Base-by-base conservation (phyloP, 139 green algal species). In the Volvox reticuliferus region DNA sequence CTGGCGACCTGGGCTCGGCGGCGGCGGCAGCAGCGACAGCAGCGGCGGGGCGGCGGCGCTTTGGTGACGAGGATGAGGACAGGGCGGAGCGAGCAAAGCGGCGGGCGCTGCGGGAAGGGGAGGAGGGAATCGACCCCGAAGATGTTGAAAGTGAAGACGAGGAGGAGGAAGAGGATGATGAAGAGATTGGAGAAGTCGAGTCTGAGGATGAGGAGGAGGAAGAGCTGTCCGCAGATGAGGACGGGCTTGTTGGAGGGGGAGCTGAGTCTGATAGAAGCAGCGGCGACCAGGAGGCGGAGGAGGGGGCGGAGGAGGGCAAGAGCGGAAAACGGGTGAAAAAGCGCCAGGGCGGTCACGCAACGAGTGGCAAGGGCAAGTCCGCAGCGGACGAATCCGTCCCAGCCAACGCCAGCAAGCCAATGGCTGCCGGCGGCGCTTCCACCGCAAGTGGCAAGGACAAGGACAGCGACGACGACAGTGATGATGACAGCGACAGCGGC, bases 21-120 rank as follows among this genome's bases (percentile, higher is more conserved):
- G 87, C 50, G 77, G 87, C 55, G 61, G 77, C 65, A 61, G 78
- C 78, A 32, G 78, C 37, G 78, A 68, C 78, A 44, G 37, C 37
- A 24, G 78, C 36, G 37, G 1, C 37, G 36, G 28, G 75, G 2
- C 75, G 75, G 14, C 75, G 33, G 30, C 75, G 75, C 32, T 55
- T 92, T 17, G 93, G 95, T 1, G 95, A 97, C 50, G 94, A 94
- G 21, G 93, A 92, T 1, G 94, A 94, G 6, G 93, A 93, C 0
- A 93, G 95, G 14, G 93, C 94, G 14, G 94, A 95, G 19, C 5
- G 76, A 61, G 32, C 3, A 93, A 94, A 13, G 94, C 95, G 16
- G 92, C 91, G 24, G 87, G 50, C 22, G 91, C 82, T 14, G 91
- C 24, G 81, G 86, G 82, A 79, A 24, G 67, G 14, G 80, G 67